Evolutionary conservation across 2,329 filamentous ascomycete genomes (phyloP).

Genomic region (Botrytis fabae): DNA sequence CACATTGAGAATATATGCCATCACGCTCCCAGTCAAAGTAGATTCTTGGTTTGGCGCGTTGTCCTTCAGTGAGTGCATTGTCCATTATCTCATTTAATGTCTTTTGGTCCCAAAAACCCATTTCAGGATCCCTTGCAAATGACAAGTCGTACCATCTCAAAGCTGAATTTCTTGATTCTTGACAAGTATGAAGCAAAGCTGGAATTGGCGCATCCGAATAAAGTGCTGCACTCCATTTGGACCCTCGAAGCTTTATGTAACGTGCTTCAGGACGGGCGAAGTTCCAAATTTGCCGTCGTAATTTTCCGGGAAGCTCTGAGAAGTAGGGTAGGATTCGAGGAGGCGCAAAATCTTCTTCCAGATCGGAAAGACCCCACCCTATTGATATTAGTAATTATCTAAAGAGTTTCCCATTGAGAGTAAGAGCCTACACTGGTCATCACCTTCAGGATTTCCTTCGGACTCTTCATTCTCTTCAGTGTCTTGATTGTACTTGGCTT

Average conservation of each 20-base stretch:
- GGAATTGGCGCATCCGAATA: background rate
- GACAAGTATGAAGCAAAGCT: conserved; percentile 2
- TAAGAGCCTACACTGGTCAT: background rate
- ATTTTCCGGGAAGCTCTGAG: background rate
- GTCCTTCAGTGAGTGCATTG: background rate
- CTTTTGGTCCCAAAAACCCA: background rate
- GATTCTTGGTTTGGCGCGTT: background rate
- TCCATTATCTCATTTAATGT: background rate
- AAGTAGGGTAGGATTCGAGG: background rate
- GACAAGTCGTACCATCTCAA: conserved; percentile 13
- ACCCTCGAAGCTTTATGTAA: conserved; percentile 2
- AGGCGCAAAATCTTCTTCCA: background rate
- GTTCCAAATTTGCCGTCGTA: background rate
- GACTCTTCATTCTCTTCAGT: background rate
- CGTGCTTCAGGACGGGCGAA: background rate
- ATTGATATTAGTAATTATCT: background rate
- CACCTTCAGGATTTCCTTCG: background rate
- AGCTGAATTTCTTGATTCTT: background rate
- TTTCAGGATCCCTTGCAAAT: background rate
- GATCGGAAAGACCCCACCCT: background rate
- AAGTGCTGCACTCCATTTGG: background rate
- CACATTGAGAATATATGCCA: conserved; percentile 5
- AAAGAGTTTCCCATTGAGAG: background rate
- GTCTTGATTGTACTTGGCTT: too few relatives aligned
- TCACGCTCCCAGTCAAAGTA: conserved; percentile 13